A percentile compares a stretch with the other conserved stretches of the same genome.
These are phyloP conservation scores for Cicer arietinum DNA, from an alignment of 306 rosid species.

Conservation along the genomic window DNA sequence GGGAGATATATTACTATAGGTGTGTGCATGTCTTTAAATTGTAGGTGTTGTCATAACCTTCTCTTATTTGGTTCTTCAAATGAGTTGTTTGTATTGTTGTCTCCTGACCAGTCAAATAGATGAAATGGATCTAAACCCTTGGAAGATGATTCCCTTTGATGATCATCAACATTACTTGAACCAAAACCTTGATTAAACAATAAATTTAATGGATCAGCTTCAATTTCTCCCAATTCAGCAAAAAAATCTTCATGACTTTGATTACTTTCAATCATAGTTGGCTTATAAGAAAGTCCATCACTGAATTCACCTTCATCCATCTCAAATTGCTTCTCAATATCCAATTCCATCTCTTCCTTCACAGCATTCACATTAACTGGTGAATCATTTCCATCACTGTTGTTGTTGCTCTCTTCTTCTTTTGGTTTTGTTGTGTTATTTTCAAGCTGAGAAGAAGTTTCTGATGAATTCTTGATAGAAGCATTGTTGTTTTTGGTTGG, in stretches of 20 bases:
- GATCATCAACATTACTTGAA: conserved; percentile 25
- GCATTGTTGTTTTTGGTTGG: conserved; percentile 58
- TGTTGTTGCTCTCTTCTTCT: conserved; percentile 53
- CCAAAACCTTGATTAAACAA: conserved; percentile 65
- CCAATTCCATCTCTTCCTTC: conserved; percentile 66
- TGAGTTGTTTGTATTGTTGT: conserved; percentile 39
- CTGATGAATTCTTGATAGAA: conserved; percentile 41
- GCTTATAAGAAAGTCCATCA: conserved; percentile 30
- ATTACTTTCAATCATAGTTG: conserved; percentile 22
- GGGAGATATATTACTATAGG: neutral
- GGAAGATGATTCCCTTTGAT: conserved; percentile 49
- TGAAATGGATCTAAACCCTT: conserved; percentile 70
- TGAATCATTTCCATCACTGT: conserved; percentile 45
- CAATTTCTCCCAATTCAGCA: conserved; percentile 77
- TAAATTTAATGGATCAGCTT: conserved; percentile 65
- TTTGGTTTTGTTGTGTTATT: conserved; percentile 50
- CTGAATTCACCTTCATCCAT: conserved; percentile 61
- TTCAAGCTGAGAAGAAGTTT: conserved; percentile 24
- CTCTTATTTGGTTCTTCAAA: conserved; percentile 56
- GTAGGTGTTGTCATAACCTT: conserved; percentile 54
- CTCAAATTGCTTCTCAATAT: conserved; percentile 52
- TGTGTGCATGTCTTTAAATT: conserved; percentile 37
- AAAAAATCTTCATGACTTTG: conserved; percentile 66
- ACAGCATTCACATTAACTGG: conserved; percentile 43
- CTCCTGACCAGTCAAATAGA: conserved; percentile 70